Base-by-base conservation (phyloP, 306 rosid species). In the Lathyrus oleraceus region DNA sequence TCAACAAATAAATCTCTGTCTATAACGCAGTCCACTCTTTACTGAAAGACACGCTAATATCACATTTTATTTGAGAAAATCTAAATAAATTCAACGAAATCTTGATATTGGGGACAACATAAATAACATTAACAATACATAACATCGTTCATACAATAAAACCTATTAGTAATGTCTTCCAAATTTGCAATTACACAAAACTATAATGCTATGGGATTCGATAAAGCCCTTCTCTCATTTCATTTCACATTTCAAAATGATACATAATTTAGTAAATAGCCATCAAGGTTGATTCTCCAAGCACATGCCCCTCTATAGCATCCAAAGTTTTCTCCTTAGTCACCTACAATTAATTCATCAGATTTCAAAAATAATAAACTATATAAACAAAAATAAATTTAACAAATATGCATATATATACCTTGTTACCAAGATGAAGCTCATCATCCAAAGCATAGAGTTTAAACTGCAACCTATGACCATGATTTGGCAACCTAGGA, bases 261-360 rank as follows among this genome's bases (percentile, higher is more conserved):
- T 57, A 69, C 82, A 63, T 6, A 36, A 90, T 2, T 84, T 75
- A 90, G 75, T 57, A 85, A 49, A 45, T 57, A 23, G 93, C 96
- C 39, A 67, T 62, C 42, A 90, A 63, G 6, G 23, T 76, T 0
- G 96, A 84, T 78, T 92, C 96, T 67, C 89, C 96, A 6, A 90
- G 58, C 39, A 85, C 90, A 72, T 92, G 96, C 65, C 93, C 96
- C 61, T 74, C 71, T 14, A 79, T 82, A 1, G 84, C 69, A 0
- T 89, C 96, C 83, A 89, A 53, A 65, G 85, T 14, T 84, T 84
- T 92, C 8, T 88, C 96, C 86, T 88, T 92, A 10, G 93, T 85
- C 42, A 79, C 89, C 98, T 92, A 63, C 45, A 61, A 54, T 1
- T 14, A 19, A 8, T 38, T 14, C 51, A 40, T 39, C 32, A 38